A percentile compares a stretch with the other conserved stretches of the same genome.
These are phyloP conservation scores for Ogataea nitratoaversa DNA, from an alignment of 805 yeast species.

Conservation along the genomic window DNA sequence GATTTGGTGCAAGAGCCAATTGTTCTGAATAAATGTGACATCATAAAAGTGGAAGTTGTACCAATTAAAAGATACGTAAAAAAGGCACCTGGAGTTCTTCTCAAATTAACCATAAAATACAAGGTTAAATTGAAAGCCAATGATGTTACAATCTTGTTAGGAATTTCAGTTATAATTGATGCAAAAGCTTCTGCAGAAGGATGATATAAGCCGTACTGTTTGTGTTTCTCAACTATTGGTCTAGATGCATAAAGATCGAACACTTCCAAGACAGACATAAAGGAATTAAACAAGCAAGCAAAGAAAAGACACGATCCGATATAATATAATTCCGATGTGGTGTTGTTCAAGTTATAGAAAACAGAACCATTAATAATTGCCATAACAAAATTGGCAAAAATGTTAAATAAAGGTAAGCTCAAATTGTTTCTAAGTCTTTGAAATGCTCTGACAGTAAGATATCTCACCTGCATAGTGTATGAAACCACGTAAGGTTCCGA, in stretches of 20 bases:
- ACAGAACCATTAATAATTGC: constrained; percentile 54
- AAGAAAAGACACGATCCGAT: constrained; percentile 67
- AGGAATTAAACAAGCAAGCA: constrained; percentile 59
- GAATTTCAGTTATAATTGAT: constrained; percentile 54
- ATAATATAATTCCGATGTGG: constrained; percentile 46
- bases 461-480: constrained; percentile 47
- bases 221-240: constrained; percentile 56
- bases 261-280: constrained; percentile 56
- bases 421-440: constrained; percentile 50
- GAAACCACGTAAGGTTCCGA: constrained; percentile 52
- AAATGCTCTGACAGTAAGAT: constrained; percentile 41
- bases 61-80: constrained; percentile 48
- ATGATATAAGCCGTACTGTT: constrained; percentile 51
- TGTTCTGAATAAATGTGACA: constrained; percentile 53
- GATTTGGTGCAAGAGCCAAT: constrained; percentile 47
- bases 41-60: constrained; percentile 40
- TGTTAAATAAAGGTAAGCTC: constrained; percentile 38
- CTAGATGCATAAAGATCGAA: constrained; percentile 51
- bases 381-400: constrained; percentile 46
- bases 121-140: constrained; percentile 45
- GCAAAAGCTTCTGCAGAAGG: constrained; percentile 61
- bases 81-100: constrained; percentile 49
- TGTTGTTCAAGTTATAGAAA: constrained; percentile 44
- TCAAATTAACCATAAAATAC: constrained; percentile 52
- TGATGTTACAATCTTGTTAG: constrained; percentile 42